A percentile compares a stretch with the other conserved stretches of the same genome.
Conservation (phyloP, 768 basidiomycete species). For the Hygrophorus russula region DNA sequence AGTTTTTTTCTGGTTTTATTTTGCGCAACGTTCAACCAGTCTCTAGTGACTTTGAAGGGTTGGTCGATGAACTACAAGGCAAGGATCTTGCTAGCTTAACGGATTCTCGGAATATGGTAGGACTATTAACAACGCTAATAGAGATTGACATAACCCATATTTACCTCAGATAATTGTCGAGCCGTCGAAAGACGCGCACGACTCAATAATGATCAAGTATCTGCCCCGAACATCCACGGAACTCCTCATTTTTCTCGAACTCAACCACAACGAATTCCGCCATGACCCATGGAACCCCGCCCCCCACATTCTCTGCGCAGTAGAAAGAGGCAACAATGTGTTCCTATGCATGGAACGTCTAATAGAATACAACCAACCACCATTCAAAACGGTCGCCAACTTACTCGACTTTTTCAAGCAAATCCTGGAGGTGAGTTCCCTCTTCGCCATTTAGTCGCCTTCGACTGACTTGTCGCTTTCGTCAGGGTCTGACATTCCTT, state of each 20-base stretch:
- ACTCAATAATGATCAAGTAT: slow-evolving; percentile 30
- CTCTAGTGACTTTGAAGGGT: slow-evolving; percentile 19
- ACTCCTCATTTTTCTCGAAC: slow-evolving; percentile 26
- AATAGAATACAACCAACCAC: slow-evolving; percentile 31
- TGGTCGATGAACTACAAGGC: slow-evolving; percentile 20
- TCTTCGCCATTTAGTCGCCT: background rate
- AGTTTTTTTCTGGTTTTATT: slow-evolving; percentile 2
- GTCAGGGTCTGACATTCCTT: slow-evolving; percentile 34
- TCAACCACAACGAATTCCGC: slow-evolving; percentile 33
- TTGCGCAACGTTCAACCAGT: background rate
- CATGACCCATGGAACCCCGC: slow-evolving; percentile 45
- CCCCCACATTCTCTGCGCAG: slow-evolving; percentile 32
- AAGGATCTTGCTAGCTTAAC: slow-evolving; percentile 11
- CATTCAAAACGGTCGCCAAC: slow-evolving; percentile 32
- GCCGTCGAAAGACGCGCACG: slow-evolving; percentile 14
- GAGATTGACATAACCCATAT: background rate
- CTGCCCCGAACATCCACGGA: slow-evolving; percentile 25
- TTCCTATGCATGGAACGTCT: slow-evolving; percentile 36
- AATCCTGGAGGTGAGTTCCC: slow-evolving; percentile 29
- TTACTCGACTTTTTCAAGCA: slow-evolving; percentile 43
- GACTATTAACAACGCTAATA: background rate
- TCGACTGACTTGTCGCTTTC: background rate
- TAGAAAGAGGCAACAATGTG: slow-evolving; percentile 28
- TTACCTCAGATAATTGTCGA: slow-evolving; percentile 21
- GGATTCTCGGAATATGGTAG: slow-evolving; percentile 14